These are phyloP conservation scores for Colletotrichum salicis DNA, from an alignment of 2,329 filamentous ascomycete species.

Conservation along the genomic window DNA sequence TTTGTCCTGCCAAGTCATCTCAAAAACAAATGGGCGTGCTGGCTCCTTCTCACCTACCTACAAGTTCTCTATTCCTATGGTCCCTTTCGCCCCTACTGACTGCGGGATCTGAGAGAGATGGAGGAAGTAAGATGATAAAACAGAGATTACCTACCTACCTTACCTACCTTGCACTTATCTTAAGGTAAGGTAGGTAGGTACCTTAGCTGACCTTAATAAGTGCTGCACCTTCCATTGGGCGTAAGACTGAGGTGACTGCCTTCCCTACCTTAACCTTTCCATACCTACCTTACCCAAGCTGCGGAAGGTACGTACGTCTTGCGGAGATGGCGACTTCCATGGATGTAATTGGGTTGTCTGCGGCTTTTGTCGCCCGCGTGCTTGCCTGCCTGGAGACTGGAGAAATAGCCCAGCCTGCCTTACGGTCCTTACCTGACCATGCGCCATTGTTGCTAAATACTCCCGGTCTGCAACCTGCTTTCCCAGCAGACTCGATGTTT, in stretches of 20 bases:
- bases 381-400: slow-evolving; percentile 7
- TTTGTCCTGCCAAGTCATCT: no score
- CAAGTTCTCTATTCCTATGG: background rate
- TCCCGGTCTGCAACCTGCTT: slow-evolving; percentile 3
- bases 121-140: background rate
- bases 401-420: slow-evolving; percentile 2
- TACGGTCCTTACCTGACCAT: background rate
- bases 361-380: background rate
- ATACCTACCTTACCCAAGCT: background rate
- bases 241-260: background rate
- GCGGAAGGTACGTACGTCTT: background rate
- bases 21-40: background rate
- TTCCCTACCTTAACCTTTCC: no score
- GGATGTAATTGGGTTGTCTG: background rate
- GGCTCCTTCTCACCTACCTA: background rate
- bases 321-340: background rate
- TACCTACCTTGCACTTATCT: no score
- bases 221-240: background rate
- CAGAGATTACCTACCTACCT: background rate
- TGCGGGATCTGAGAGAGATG: background rate
- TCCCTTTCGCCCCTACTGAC: background rate
- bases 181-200: no score
- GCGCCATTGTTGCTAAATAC: background rate
- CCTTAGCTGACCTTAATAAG: background rate
- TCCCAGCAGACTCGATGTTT: background rate